Evolutionary conservation across 306 rosid species (phyloP).

Genomic region (Quercus suber): DNA sequence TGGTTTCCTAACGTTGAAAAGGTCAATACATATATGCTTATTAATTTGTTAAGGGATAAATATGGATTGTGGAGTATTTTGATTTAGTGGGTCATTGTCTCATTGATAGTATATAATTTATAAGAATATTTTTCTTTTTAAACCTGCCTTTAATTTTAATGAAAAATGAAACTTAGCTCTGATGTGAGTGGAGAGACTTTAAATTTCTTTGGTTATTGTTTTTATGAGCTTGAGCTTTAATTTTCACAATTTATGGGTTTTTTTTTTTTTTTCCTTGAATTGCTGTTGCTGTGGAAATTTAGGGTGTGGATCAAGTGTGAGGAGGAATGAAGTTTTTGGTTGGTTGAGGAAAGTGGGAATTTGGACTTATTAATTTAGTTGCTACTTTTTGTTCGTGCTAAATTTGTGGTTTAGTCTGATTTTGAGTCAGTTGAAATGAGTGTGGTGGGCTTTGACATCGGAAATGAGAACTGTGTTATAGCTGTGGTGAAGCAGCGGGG

Average conservation of each 20-base stretch:
- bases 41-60: background rate
- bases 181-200: background rate
- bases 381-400: background rate
- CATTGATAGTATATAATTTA: background rate
- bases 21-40: background rate
- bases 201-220: background rate
- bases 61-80: background rate
- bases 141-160: background rate
- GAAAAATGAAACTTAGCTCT: background rate
- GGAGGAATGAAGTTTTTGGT: conserved; percentile 14
- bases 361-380: conserved; percentile 16
- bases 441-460: conserved; percentile 94
- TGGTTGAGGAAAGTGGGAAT: conserved; percentile 18
- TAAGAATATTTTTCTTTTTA: background rate
- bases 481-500: conserved; percentile 91
- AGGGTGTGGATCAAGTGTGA: conserved; percentile 28
- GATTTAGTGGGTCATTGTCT: background rate
- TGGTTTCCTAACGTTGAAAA: background rate
- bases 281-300: conserved; percentile 25
- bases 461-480: conserved; percentile 93
- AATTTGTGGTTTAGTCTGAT: conserved; percentile 8
- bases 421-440: conserved; percentile 48
- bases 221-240: background rate
- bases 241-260: background rate
- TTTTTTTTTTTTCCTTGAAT: background rate